These are phyloP conservation scores for Nemania serpens DNA, from an alignment of 2,329 filamentous ascomycete species.

Conservation along the genomic window DNA sequence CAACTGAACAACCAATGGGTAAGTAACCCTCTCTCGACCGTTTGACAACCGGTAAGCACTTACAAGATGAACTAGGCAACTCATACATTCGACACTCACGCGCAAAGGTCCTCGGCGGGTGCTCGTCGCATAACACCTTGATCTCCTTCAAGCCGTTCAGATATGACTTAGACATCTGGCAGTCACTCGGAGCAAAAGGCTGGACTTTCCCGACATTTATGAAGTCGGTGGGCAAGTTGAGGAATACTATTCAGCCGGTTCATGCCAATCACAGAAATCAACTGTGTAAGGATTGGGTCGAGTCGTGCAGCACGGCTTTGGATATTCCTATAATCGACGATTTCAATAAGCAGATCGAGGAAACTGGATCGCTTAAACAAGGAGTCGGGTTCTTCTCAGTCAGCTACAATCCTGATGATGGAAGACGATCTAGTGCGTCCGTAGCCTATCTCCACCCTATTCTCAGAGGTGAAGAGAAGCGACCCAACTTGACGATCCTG, in stretches of 20 bases:
- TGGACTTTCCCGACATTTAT: constrained; percentile 89
- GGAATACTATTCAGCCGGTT: constrained; percentile 89
- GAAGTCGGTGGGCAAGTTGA: constrained; percentile 78
- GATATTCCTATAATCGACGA: constrained; percentile 81
- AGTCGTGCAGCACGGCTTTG: constrained; percentile 77
- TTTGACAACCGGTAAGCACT: constrained; percentile 16
- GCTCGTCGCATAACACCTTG: constrained; percentile 91
- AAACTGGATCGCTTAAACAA: constrained; percentile 71
- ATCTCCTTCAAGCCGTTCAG: constrained; percentile 92
- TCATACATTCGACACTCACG: constrained; percentile 90
- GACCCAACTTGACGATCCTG: constrained; percentile 82
- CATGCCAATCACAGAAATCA: constrained; percentile 86
- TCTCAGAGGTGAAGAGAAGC: constrained; percentile 78
- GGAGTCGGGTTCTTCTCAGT: constrained; percentile 91
- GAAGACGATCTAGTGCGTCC: constrained; percentile 80
- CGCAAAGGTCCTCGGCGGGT: constrained; percentile 89
- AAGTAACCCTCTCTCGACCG: constrained; percentile 34
- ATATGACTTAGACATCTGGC: constrained; percentile 86
- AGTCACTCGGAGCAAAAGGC: constrained; percentile 77
- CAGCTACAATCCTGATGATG: constrained; percentile 88
- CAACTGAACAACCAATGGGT: constrained; percentile 84
- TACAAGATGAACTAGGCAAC: constrained; percentile 64
- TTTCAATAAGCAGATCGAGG: constrained; percentile 83
- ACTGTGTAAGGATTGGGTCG: constrained; percentile 88
- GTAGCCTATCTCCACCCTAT: constrained; percentile 95